A percentile compares a stretch with the other conserved stretches of the same genome.
These are phyloP conservation scores for Acanthamoeba lugdunensis DNA, from an alignment of 208 protist genomes.

Conservation along the genomic window DNA sequence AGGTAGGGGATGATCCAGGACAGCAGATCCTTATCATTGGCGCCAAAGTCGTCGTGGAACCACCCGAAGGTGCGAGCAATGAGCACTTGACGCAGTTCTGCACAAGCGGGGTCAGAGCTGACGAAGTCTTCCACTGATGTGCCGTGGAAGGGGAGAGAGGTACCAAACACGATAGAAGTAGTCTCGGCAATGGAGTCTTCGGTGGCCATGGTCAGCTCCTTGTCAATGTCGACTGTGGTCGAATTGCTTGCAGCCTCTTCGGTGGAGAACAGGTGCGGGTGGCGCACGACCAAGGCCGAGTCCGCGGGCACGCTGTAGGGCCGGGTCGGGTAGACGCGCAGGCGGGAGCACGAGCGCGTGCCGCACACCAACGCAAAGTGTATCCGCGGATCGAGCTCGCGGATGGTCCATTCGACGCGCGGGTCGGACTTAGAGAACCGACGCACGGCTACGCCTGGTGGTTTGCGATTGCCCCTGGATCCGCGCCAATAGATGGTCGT, in stretches of 20 bases:
- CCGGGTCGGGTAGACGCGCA: constrained; percentile 15
- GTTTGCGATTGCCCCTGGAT: constrained; percentile 48
- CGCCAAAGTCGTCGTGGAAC: constrained; percentile 64
- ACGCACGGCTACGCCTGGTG: constrained; percentile 52
- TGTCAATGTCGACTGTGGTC: constrained; percentile 8
- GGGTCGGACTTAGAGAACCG: constrained; percentile 60
- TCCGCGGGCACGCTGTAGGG: neutral
- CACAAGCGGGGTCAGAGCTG: neutral
- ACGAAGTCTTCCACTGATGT: neutral
- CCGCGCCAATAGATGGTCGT: neutral
- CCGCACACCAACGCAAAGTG: constrained; percentile 68
- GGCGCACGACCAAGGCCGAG: neutral
- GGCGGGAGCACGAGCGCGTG: constrained; percentile 27
- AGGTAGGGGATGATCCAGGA: constrained; percentile 38
- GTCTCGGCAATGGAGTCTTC: constrained; percentile 45
- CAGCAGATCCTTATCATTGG: constrained; percentile 52
- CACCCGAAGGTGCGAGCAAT: constrained; percentile 62
- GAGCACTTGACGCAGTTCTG: constrained; percentile 13
- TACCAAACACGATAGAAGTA: constrained; percentile 38
- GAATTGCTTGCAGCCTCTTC: neutral
- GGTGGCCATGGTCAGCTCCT: constrained; percentile 51
- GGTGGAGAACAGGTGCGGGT: constrained; percentile 24
- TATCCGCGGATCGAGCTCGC: constrained; percentile 33
- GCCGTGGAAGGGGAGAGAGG: neutral
- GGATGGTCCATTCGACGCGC: neutral